Evolutionary conservation across 371 early-diverging fungal genomes (phyloP).

Genomic region (Conidiobolus incongruus): DNA sequence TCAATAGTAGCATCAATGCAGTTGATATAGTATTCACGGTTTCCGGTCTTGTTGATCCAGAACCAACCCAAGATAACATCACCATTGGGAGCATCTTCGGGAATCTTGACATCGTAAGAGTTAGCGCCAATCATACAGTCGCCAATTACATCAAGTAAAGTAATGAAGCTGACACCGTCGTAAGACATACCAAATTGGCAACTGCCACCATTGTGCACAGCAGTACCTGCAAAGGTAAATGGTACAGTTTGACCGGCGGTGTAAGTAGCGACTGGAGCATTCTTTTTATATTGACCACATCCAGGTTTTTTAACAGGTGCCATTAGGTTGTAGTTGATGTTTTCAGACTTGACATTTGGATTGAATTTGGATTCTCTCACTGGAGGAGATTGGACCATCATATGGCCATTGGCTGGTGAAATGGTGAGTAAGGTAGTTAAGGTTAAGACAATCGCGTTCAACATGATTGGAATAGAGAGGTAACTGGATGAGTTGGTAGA

Average conservation of each 20-base stretch:
- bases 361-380: background rate
- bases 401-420: no score
- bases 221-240: background rate
- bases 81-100: no score
- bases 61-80: no score
- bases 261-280: background rate
- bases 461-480: no score
- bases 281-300: constrained; percentile 1
- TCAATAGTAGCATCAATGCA: constrained; percentile 24
- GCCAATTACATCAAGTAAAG: background rate
- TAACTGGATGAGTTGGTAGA: no score
- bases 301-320: no score
- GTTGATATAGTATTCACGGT: constrained; percentile 32
- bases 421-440: no score
- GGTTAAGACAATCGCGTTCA: no score
- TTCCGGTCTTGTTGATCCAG: no score
- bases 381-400: background rate
- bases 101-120: no score
- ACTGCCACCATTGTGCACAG: background rate
- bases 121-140: background rate
- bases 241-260: background rate
- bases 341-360: no score
- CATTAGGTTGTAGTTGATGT: no score
- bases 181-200: background rate
- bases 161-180: background rate